Evolutionary conservation across 192 early-diverging fungal genomes (phyloP), one percentile per base, ranked within the genome.

Genomic region (Podila verticillata): DNA sequence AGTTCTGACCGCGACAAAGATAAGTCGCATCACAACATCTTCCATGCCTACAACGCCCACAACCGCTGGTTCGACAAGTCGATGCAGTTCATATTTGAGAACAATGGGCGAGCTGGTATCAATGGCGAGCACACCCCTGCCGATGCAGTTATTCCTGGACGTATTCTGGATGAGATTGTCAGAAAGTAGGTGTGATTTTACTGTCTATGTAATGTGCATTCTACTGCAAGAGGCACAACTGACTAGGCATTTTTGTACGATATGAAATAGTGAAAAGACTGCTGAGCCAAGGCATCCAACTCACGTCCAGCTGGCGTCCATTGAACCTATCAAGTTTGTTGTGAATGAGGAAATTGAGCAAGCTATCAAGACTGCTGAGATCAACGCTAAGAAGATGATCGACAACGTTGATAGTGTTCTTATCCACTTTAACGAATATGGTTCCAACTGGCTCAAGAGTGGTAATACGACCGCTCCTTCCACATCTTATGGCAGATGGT

Each of bases 51-150:
- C 47, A 85, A 94, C 30, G 96, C 88, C 3, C 79, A 79, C 57
- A 99, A 99, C 83, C 87, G 97, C 29, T 99, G 97, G 97, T 98
- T 96, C 86, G 97, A 99, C 86, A 99, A 99, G 87, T 84, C 95
- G 24, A 85, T 99, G 56, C 94, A 96, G 83, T 75, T 98, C 36
- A 90, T 98, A 49, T 90, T 99, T 36, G 81, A 94, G 61, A 90
- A 77, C 75, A 95, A 90, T 70, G 97, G 95, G 24, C 90, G 93
- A 34, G 88, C 93, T 44, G 97, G 97, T 74, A 87, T 96, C 61
- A 99, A 97, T 82, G 96, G 96, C 47, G 96, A 99, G 88, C 97
- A 98, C 83, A 87, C 96, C n/a, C 95, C 96, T 32, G 90, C 92
- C 7, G 97, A 98, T 78, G 97, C 96, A 5, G 91, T 96, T 48